Evolutionary conservation across 495 filamentous ascomycete genomes (phyloP).

Genomic region (Neurospora sp.): DNA sequence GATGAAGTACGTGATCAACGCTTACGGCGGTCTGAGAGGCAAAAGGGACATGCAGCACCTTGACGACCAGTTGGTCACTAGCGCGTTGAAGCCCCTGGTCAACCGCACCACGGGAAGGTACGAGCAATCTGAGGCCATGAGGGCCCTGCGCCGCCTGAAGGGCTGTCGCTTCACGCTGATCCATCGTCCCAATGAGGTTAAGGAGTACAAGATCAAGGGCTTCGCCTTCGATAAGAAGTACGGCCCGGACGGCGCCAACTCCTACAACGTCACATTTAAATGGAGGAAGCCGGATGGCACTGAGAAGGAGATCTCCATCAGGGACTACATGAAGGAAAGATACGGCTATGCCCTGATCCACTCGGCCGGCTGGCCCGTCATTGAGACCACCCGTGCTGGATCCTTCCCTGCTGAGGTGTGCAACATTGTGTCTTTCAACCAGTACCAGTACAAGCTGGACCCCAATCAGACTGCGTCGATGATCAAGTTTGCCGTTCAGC

Average conservation of each 20-base stretch:
- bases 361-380: slow-evolving; percentile 47
- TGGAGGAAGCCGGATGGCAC: slow-evolving; percentile 42
- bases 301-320: slow-evolving; percentile 38
- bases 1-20: slow-evolving; percentile 13
- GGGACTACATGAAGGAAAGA: slow-evolving; percentile 55
- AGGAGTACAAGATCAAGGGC: slow-evolving; percentile 52
- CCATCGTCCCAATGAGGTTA: slow-evolving; percentile 43
- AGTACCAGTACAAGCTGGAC: slow-evolving; percentile 70
- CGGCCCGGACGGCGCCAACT: slow-evolving; percentile 33
- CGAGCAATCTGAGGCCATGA: slow-evolving; percentile 30
- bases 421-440: slow-evolving; percentile 46
- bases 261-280: slow-evolving; percentile 49
- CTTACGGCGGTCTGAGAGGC: background rate
- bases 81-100: background rate
- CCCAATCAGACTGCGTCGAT: slow-evolving; percentile 62
- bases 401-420: slow-evolving; percentile 74
- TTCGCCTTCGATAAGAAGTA: slow-evolving; percentile 33
- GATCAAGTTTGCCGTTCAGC: slow-evolving; percentile 74
- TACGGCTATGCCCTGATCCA: slow-evolving; percentile 49
- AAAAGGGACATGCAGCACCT: background rate
- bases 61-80: background rate
- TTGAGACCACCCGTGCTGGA: slow-evolving; percentile 57
- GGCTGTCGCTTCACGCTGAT: slow-evolving; percentile 58
- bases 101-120: background rate
- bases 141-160: slow-evolving; percentile 44